phyloP scores from a whole-genome alignment of 2,329 filamentous ascomycete species.

The Trichoderma aggressivum region DNA sequence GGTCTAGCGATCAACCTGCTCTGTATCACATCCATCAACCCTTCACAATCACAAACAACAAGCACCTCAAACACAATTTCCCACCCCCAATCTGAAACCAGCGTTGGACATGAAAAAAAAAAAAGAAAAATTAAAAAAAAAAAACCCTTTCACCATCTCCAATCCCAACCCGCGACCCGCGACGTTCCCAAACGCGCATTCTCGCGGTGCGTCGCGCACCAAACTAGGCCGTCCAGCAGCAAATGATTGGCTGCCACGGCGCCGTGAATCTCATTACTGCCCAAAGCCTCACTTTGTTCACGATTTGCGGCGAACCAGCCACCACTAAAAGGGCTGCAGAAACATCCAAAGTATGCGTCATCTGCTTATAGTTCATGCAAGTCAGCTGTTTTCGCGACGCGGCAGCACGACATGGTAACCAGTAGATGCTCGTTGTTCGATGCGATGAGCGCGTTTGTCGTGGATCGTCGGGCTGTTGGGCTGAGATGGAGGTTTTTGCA shows the following conservation, averaged over 20 bases:
- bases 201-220: constrained; percentile 11
- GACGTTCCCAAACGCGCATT: constrained; percentile 9
- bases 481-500: constrained; percentile 1
- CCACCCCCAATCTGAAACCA: neutral
- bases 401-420: neutral
- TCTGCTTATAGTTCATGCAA: constrained; percentile 6
- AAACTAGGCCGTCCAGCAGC: neutral
- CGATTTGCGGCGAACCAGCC: neutral
- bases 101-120: neutral
- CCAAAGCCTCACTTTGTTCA: constrained; percentile 6
- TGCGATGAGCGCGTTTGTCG: constrained; percentile 7
- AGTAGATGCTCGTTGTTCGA: constrained; percentile 10
- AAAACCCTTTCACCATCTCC: neutral
- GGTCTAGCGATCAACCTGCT: neutral
- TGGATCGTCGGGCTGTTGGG: neutral
- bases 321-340: neutral
- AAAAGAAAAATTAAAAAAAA: no score
- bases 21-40: neutral
- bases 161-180: neutral
- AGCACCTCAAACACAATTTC: neutral
- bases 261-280: constrained; percentile 14
- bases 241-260: constrained; percentile 4
- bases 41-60: neutral
- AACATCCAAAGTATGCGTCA: neutral
- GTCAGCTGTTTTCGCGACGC: constrained; percentile 28